Base-by-base conservation (phyloP, 2,329 filamentous ascomycete species). In the Nigrospora osmanthi region DNA sequence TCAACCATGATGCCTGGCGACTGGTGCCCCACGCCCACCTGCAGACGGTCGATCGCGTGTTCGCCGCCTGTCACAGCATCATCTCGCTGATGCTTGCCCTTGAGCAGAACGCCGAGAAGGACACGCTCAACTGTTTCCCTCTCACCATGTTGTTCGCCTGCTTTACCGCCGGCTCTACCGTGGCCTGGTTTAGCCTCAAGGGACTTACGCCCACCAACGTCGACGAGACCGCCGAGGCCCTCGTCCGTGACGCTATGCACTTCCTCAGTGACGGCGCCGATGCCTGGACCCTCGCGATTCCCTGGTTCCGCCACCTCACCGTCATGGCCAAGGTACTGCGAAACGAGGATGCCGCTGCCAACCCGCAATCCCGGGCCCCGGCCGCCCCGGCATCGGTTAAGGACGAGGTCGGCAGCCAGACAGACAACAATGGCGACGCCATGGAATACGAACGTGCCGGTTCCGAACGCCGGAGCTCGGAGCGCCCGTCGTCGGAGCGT, bases 81-180 rank as follows among this genome's bases (percentile, higher is more conserved):
- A 74, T 80, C 40, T 70, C 72, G 6, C 70, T 80, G 44, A 65
- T 81, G 16, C 66, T 71, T 4, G 72, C 76, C 2, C 70, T 81
- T 3, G 77, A 81, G 59, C 60, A 68, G 11, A 75, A 76, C 11
- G 66, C 71, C 1, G 76, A 81, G 43, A 80, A 80, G 63, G 75
- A 80, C 44, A 66, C 69, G 19, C 67, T 73, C n/a, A 65, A 75
- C n/a, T 79, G 73, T 59, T 78, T 80, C 61, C 78, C 78, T 34
- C 76, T 81, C 44, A 78, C 80, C 49, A 81, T 81, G 78, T 66
- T 81, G 12, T 81, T 81, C 58, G 76, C 77, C 0, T 73, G 76
- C 42, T 81, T 81, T 49, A 80, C 76, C 0, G 75, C 77, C 2
- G 76, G 76, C 49, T 77, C 77, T 2, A 81, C 78, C 1, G 73